Evolutionary conservation across 2,329 filamentous ascomycete genomes (phyloP), one percentile per base, ranked within the genome.

Genomic region (Stemphylium beticola): DNA sequence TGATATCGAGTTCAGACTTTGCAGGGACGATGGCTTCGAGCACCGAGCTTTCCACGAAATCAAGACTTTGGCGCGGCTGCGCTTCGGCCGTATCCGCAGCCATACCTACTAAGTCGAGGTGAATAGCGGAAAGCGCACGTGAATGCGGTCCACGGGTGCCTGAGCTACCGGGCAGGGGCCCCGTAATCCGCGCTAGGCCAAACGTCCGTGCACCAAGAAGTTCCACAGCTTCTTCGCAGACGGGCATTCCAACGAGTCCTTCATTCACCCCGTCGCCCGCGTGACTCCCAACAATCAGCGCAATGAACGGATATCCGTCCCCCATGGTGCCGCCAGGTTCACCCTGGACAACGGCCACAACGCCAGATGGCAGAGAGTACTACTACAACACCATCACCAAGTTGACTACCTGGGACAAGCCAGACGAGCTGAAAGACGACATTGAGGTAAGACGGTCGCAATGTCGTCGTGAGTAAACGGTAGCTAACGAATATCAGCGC

Each of bases 381-480:
- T 99, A 96, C 76, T 96, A 93, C 81, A 96, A 99, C 74, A 79
- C 87, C 11, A 78, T 86, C 57, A 96, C 92, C 14, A 96, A 96
- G 73, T 85, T 84, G 60, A 98, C 95, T 29, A 89, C 93, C 84
- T 99, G 95, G 95, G 88, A 87, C 36, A 98, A 97, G 79, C 96
- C 95, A 4, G 85, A 90, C 71, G 95, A 96, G 40, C 81, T 96
- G 77, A 93, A 96, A 90, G 88, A 85, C 18, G 84, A 86, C 6
- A 86, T 87, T 46, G 92, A 96, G 86, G 92, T 93, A 78, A 60
- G 76, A 53, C 40, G 26, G 49, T 26, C 26, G 11, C 7, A 22
- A 8, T 43, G 26, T 12, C 20, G 29, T 17, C 18, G 17, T 32
- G 6, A 9, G n/a, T 2, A 11, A 22, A 11, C 38, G 11, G 17